A percentile compares a stretch with the other conserved stretches of the same genome.
Evolutionary conservation across 441 rosid species (phyloP).

Genomic region (Viola pubescens): DNA sequence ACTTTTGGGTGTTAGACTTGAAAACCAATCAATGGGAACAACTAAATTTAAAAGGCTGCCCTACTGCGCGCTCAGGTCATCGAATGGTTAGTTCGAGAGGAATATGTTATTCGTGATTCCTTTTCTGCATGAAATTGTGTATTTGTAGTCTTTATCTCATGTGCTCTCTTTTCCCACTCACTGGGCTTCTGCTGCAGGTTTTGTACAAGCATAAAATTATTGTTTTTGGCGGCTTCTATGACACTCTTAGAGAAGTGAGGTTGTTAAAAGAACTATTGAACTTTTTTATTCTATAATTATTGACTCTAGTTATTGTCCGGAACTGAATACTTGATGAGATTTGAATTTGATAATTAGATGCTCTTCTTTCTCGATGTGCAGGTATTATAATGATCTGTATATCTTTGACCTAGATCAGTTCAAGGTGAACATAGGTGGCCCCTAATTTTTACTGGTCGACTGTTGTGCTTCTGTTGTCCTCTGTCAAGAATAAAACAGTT

Average conservation of each 20-base stretch:
- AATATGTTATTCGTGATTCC: background rate
- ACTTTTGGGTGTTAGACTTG: conserved; percentile 89
- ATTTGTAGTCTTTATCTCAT: conserved; percentile 15
- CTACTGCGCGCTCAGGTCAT: conserved; percentile 94
- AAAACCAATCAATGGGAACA: conserved; percentile 98
- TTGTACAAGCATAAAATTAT: conserved; percentile 90
- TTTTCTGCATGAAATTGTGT: background rate
- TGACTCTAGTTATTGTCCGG: background rate
- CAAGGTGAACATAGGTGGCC: conserved; percentile 48
- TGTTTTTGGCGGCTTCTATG: conserved; percentile 95
- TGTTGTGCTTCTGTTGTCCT: conserved; percentile 7
- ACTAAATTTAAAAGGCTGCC: conserved; percentile 81
- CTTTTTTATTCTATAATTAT: conserved; percentile 6
- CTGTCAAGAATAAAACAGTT: conserved; percentile 3
- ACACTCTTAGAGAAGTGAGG: conserved; percentile 99
- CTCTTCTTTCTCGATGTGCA: conserved; percentile 29
- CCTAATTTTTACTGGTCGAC: conserved; percentile 12
- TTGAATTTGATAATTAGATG: conserved; percentile 8
- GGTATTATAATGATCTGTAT: conserved; percentile 76
- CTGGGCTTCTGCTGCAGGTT: conserved; percentile 48
- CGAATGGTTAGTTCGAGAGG: conserved; percentile 59
- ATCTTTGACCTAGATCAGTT: conserved; percentile 85
- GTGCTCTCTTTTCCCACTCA: conserved; percentile 2
- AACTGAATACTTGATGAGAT: background rate
- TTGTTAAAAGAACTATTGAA: conserved; percentile 33